Evolutionary conservation across 2,329 filamentous ascomycete species (phyloP), one percentile per base, ranked within the genome.

Genomic region (Penicillium sp.): DNA sequence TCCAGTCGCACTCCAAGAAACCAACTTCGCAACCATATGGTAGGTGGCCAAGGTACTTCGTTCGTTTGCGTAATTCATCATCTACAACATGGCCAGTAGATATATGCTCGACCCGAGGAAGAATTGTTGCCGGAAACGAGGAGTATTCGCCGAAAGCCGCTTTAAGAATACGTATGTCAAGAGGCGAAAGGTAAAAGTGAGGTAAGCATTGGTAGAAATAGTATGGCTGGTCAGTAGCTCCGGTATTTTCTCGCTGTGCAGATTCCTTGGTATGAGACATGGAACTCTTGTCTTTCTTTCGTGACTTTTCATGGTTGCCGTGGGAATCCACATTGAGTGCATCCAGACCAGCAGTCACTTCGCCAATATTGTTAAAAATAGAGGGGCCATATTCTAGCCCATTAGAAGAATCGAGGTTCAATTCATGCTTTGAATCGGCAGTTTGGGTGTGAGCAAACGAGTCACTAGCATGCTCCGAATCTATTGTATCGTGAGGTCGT

Each of bases 1-100:
- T 91, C 92, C 92, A 97, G 70, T 97, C 91, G 67, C 92, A 97
- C 73, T 97, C 92, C 1, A 97, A 73, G 65, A 96, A 96, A 62
- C 82, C 91, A 43, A 97, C 89, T 62, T 96, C 88, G 69, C 91
- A 96, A n/a, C 92, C 92, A 51, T 89, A 86, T 0, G 92, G 92
- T 5, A 97, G 80, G 71, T 97, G 92, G 0, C 85, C 84, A 3
- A 97, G 81, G 62, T 96, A 97, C 69, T 94, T 96, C 55, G 90
- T 86, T 30, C 91, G 84, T 68, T 89, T 91, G 47, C 92, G 85
- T 53, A 96, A 72, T 16, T 87, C 86, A 65, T 96, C 91, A 63
- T 97, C 91, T 5, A 97, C 85, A 5, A 91, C 86, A 67, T 96
- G 90, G 1, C 91, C 91, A 1, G 89, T 91, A 0, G 90, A 94